These are phyloP conservation scores for Lagenaria siceraria DNA, from an alignment of 306 rosid species.

Conservation along the genomic window DNA sequence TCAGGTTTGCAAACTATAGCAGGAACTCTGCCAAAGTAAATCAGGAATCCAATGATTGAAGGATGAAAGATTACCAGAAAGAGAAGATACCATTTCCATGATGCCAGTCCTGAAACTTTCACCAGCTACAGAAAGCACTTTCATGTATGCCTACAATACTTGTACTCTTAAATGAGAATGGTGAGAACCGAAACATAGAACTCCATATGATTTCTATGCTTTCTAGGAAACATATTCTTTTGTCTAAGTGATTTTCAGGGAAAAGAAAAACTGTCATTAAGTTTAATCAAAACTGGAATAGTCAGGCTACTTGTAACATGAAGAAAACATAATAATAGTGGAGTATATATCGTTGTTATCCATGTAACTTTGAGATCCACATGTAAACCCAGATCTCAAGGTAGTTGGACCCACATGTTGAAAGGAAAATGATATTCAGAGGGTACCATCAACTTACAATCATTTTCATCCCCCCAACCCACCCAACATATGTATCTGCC, in stretches of 20 bases:
- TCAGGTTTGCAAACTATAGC: background rate
- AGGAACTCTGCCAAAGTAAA: constrained; percentile 4
- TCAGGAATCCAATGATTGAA: constrained; percentile 12
- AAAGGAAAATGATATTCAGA: background rate
- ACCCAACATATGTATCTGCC: background rate
- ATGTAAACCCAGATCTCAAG: background rate
- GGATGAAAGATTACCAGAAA: constrained; percentile 39
- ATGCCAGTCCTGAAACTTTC: constrained; percentile 30
- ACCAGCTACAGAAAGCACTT: constrained; percentile 30
- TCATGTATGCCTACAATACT: constrained; percentile 51
- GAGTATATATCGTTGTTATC: background rate
- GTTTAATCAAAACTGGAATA: background rate
- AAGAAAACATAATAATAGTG: background rate
- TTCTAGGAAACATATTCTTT: background rate
- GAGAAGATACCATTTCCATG: constrained; percentile 71
- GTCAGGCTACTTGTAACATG: background rate
- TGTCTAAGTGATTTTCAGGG: background rate
- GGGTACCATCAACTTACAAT: background rate
- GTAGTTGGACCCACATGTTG: background rate
- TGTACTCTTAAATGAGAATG: constrained; percentile 8
- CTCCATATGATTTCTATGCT: background rate
- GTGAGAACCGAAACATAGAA: constrained; percentile 10
- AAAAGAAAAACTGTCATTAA: background rate
- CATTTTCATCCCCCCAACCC: background rate
- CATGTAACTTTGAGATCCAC: background rate